Conservation (phyloP, 768 basidiomycete species). For the Chalciporus sphaerocephalus region DNA sequence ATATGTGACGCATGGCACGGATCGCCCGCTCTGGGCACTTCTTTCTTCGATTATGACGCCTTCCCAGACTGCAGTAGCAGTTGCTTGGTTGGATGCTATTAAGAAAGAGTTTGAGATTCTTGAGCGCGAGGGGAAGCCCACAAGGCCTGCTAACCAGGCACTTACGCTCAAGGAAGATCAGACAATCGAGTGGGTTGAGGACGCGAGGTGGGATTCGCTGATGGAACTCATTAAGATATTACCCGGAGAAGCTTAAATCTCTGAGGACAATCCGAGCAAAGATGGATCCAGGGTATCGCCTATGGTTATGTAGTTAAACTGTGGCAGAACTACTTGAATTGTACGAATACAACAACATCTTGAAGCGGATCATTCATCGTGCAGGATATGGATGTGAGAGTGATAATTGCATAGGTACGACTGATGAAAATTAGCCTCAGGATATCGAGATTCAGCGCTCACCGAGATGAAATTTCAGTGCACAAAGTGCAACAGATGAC, state of each 20-base stretch:
- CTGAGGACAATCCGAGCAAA: too few species aligned
- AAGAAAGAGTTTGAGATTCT: constrained; percentile 41
- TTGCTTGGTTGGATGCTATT: constrained; percentile 52
- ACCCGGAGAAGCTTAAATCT: constrained; percentile 19
- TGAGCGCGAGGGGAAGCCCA: constrained; percentile 30
- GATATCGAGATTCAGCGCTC: too few species aligned
- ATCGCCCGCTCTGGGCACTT: constrained; percentile 61
- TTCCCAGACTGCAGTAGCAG: constrained; percentile 46
- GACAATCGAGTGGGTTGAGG: constrained; percentile 50
- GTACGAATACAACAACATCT: too few species aligned
- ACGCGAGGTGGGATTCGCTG: constrained; percentile 48
- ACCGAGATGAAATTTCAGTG: too few species aligned
- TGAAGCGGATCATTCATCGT: too few species aligned
- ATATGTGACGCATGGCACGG: constrained; percentile 67
- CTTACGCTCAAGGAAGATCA: constrained; percentile 50
- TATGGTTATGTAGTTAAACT: too few species aligned
- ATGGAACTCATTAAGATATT: constrained; percentile 35
- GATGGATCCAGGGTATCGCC: too few species aligned
- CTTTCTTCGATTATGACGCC: constrained; percentile 45
- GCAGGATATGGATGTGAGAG: too few species aligned
- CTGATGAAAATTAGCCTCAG: too few species aligned
- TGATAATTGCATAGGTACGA: too few species aligned
- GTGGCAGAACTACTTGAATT: too few species aligned
- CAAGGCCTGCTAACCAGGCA: constrained; percentile 34
- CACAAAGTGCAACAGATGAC: too few species aligned